These are phyloP conservation scores for Circinella minor DNA, from an alignment of 371 early-diverging fungal species.

Conservation along the genomic window DNA sequence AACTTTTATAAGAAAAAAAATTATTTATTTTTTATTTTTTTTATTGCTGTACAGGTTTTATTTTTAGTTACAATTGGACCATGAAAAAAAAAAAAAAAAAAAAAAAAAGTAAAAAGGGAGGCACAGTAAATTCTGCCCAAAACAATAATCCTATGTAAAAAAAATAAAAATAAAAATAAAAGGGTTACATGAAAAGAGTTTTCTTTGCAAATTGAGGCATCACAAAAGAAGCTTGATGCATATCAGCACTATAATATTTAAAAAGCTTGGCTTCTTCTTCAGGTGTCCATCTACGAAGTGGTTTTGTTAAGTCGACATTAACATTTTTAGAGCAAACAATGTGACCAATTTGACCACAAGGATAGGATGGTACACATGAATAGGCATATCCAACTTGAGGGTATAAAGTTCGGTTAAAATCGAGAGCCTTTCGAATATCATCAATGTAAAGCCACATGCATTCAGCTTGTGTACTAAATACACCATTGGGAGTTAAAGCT, in stretches of 20 bases:
- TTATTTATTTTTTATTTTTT: neutral
- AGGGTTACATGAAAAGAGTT: neutral
- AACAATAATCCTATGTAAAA: too few species aligned
- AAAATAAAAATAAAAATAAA: too few species aligned
- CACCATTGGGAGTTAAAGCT: constrained; percentile 88
- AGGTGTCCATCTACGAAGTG: constrained; percentile 76
- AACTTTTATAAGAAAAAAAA: too few species aligned
- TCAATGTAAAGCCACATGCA: constrained; percentile 96
- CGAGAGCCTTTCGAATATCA: constrained; percentile 87
- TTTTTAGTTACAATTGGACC: too few species aligned
- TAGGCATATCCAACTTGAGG: constrained; percentile 92
- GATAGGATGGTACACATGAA: constrained; percentile 95
- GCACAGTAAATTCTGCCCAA: too few species aligned
- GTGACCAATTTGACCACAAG: constrained; percentile 96
- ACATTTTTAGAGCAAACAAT: constrained; percentile 88
- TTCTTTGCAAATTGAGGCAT: constrained; percentile 87
- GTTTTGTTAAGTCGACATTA: constrained; percentile 72
- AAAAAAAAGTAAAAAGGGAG: too few species aligned
- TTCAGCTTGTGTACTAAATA: constrained; percentile 96
- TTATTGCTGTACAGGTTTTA: too few species aligned
- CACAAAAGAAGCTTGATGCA: constrained; percentile 92
- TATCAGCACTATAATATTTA: constrained; percentile 92
- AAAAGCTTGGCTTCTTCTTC: constrained; percentile 83
- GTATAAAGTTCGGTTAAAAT: constrained; percentile 79
- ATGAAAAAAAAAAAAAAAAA: too few species aligned